Evolutionary conservation across 352 stramenopile genomes (phyloP), one percentile per base, ranked within the genome.

Genomic region (Globisporangium okanoganense): DNA sequence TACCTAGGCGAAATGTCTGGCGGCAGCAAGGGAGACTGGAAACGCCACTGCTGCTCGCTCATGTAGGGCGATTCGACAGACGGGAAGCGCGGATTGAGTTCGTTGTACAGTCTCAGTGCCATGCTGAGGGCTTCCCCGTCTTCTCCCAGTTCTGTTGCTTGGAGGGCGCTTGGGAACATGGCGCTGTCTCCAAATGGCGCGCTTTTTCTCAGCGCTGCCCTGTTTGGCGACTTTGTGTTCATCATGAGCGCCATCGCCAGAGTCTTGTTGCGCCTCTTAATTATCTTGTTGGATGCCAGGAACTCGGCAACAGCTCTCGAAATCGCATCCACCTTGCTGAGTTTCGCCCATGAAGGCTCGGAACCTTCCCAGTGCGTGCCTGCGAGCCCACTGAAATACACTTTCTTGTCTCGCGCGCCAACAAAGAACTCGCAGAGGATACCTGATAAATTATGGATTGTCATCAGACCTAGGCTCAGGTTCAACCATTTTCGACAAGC

Each of bases 31-130:
- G 69, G 63, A 0, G 76, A 76, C 45, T 76, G 73, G 50, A 75
- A 72, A 41, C 79, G 73, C 79, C 79, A 89, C 65, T 87, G 77
- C 56, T 70, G 69, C 2, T 77, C 74, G 33, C 48, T 58, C 27
- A 76, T 59, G 36, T 71, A 66, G 13, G 75, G 74, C 8, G 74
- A 73, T 14, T 78, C 68, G n/a, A 87, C 69, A 0, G 79, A 89
- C 20, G 79, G 79, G 40, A 89, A 89, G 3, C 76, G 76, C 22
- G 79, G 78, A 31, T 89, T 89, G 10, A 85, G 65, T 53, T 89
- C 72, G 9, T 79, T 66, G 58, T 74, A 87, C 7, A 72, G 27
- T 0, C 54, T 61, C 5, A 79, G 52, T 12, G 67, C 61, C n/a
- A n/a, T n/a, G n/a, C n/a, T n/a, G n/a, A n/a, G n/a, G n/a, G n/a